Conservation (phyloP, 768 basidiomycete species). For the Wakefieldia striispora region DNA sequence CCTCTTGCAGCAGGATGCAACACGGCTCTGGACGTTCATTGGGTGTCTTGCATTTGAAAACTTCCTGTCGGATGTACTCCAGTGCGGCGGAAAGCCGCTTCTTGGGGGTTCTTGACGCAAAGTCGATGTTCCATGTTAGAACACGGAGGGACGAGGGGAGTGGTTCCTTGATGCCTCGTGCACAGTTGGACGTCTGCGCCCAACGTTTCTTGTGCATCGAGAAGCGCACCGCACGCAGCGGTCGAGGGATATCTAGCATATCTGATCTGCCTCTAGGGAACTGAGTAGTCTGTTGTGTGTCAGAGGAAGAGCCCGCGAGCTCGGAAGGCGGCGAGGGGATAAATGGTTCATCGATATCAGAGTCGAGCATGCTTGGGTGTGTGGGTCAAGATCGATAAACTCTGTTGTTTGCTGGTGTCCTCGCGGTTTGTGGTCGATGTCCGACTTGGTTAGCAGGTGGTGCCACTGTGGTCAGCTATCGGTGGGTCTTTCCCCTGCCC, state of each 20-base stretch:
- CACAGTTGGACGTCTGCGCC: constrained; percentile 35
- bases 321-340: constrained; percentile 30
- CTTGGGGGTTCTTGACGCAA: constrained; percentile 33
- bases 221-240: constrained; percentile 32
- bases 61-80: constrained; percentile 51
- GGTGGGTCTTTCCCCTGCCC: not conserved
- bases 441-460: not conserved
- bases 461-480: constrained; percentile 1
- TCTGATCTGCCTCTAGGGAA: constrained; percentile 14
- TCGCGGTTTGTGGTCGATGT: constrained; percentile 9
- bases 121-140: constrained; percentile 75
- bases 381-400: constrained; percentile 10
- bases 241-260: constrained; percentile 27
- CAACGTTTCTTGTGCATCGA: constrained; percentile 32
- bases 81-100: constrained; percentile 50
- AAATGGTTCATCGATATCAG: constrained; percentile 31
- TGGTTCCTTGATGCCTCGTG: constrained; percentile 32
- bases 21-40: constrained; percentile 52
- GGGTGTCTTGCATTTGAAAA: constrained; percentile 45
- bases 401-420: constrained; percentile 4
- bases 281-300: constrained; percentile 23
- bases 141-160: constrained; percentile 49
- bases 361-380: constrained; percentile 22
- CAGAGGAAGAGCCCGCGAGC: constrained; percentile 24
- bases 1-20: constrained; percentile 70